phyloP scores from a whole-genome alignment of 768 basidiomycete genomes.

The Mycena galopus region DNA sequence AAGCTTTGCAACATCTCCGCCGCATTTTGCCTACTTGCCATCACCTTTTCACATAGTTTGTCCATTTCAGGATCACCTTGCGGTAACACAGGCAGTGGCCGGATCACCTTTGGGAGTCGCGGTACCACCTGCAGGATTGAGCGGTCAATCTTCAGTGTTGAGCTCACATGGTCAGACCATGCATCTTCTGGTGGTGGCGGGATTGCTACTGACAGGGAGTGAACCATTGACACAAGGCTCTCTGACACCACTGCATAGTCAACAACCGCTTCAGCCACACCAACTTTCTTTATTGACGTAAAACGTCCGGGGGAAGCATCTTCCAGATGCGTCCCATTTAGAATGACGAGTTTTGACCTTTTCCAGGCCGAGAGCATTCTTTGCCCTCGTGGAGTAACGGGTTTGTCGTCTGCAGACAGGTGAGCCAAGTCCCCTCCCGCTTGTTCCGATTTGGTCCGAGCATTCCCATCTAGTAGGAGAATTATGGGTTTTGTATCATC shows the following conservation, averaged over 20 bases:
- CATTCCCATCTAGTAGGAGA: slow-evolving; percentile 8
- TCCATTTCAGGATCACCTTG: slow-evolving; percentile 2
- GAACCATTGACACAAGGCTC: neutral
- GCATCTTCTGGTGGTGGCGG: neutral
- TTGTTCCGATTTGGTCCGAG: slow-evolving; percentile 17
- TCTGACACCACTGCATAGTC: slow-evolving; percentile 19
- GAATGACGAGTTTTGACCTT: slow-evolving; percentile 7
- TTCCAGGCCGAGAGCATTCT: slow-evolving; percentile 24
- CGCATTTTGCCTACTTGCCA: slow-evolving; percentile 7
- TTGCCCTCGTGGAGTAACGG: neutral
- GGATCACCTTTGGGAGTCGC: neutral
- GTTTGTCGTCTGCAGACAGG: slow-evolving; percentile 7
- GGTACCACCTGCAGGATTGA: neutral
- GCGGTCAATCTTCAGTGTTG: neutral
- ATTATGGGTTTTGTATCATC: slow-evolving; percentile 13
- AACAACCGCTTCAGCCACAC: neutral
- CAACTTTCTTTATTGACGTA: slow-evolving; percentile 10
- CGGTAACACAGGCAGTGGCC: neutral
- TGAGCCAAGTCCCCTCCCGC: neutral
- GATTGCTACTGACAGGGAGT: neutral
- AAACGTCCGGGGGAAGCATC: neutral
- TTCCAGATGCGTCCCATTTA: slow-evolving; percentile 10
- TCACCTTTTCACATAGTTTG: neutral
- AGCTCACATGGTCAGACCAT: slow-evolving; percentile 23
- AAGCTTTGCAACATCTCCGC: neutral